These are phyloP conservation scores for Aspergillus diversus DNA, from an alignment of 495 filamentous ascomycete species.

Conservation along the genomic window DNA sequence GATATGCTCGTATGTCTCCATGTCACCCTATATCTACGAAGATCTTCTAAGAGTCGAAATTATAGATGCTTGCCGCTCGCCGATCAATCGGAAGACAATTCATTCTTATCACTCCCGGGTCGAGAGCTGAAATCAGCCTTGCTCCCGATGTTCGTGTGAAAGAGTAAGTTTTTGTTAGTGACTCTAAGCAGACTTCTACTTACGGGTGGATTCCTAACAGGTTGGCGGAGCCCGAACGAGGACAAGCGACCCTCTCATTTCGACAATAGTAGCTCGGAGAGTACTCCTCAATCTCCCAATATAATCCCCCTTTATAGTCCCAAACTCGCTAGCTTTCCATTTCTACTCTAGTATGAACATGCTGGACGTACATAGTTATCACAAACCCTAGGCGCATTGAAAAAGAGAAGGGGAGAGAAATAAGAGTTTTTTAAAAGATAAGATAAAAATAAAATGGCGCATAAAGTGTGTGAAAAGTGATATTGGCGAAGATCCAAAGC, in stretches of 20 bases:
- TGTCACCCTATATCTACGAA: not conserved
- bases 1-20: conserved; percentile 79
- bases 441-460: too few species aligned
- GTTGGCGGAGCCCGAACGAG: conserved; percentile 62
- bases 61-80: conserved; percentile 78
- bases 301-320: not conserved
- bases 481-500: too few species aligned
- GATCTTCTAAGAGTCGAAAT: conserved; percentile 19
- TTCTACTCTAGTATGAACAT: too few species aligned
- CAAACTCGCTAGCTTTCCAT: not conserved
- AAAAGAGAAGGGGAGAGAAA: too few species aligned
- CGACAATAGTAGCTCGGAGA: conserved; percentile 13
- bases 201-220: conserved; percentile 33
- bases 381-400: too few species aligned
- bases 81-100: conserved; percentile 88
- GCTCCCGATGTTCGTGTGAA: conserved; percentile 82
- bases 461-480: too few species aligned
- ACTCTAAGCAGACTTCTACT: conserved; percentile 19
- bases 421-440: too few species aligned
- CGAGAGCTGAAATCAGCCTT: conserved; percentile 69
- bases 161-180: conserved; percentile 57
- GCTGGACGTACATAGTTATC: too few species aligned
- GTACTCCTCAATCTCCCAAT: not conserved
- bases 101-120: conserved; percentile 94
- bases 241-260: conserved; percentile 45